Evolutionary conservation across 108 stramenopile genomes (phyloP).

Genomic region (Pseudonitzschia pungens): DNA sequence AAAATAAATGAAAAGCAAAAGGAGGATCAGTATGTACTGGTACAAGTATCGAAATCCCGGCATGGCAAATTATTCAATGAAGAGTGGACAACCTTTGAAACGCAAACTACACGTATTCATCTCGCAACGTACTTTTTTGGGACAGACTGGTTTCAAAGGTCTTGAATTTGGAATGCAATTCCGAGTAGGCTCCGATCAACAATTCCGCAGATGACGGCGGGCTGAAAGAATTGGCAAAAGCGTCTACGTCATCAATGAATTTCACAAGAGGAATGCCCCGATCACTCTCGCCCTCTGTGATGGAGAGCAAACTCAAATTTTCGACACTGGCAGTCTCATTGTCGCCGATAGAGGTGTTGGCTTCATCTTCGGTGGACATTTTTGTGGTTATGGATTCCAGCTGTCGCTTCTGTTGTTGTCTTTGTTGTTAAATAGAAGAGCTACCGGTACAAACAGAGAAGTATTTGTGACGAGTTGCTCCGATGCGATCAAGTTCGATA

Average conservation of each 20-base stretch:
- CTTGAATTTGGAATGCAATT: conserved; percentile 86
- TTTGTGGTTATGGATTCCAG: no score
- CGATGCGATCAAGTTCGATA: no score
- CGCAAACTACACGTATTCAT: not conserved
- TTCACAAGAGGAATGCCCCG: conserved; percentile 79
- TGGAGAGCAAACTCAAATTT: conserved; percentile 66
- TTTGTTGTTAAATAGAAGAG: no score
- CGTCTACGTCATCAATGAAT: conserved; percentile 86
- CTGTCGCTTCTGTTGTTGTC: no score
- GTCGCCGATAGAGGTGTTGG: not conserved
- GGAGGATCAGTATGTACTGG: not conserved
- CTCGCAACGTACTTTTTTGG: conserved; percentile 54
- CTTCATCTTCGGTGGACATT: not conserved
- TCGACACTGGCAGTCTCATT: not conserved
- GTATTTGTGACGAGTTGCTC: no score
- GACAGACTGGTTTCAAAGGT: conserved; percentile 69
- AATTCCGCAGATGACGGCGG: conserved; percentile 83
- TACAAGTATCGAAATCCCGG: no score
- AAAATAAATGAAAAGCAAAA: not conserved
- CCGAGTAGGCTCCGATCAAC: conserved; percentile 87
- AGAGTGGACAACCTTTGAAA: no score
- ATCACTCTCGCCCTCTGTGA: conserved; percentile 77
- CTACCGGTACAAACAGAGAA: no score
- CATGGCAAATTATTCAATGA: not conserved
- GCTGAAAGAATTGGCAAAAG: conserved; percentile 68